phyloP scores from a whole-genome alignment of 1,284 basidiomycete species.

The Pseudomicrostroma phylloplanum region DNA sequence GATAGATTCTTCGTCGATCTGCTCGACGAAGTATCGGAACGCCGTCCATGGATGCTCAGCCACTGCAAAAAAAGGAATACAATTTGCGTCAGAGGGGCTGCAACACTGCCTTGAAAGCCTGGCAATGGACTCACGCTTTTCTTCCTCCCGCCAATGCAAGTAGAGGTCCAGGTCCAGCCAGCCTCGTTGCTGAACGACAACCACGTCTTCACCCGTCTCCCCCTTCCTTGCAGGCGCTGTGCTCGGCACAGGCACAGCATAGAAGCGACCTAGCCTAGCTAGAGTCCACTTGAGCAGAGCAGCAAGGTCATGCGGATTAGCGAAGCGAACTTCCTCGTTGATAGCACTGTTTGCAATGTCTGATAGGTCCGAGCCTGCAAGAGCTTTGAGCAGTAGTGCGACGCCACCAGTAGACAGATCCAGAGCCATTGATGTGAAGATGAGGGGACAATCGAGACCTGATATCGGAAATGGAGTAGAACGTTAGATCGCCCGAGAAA shows the following conservation, averaged over 20 bases:
- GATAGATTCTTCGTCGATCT: conserved; percentile 25
- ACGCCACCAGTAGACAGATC: conserved; percentile 37
- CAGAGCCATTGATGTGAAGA: conserved; percentile 48
- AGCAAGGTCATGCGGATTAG: conserved; percentile 43
- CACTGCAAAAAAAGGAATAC: neutral
- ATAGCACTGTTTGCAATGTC: neutral
- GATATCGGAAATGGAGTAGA: neutral
- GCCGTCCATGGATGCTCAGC: conserved; percentile 22
- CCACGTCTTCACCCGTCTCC: conserved; percentile 34
- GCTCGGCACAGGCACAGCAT: conserved; percentile 30
- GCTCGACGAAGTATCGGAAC: conserved; percentile 18
- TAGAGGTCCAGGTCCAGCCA: conserved; percentile 43
- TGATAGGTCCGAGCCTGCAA: conserved; percentile 9
- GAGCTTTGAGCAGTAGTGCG: conserved; percentile 31
- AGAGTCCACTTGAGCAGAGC: conserved; percentile 49
- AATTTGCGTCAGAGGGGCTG: neutral
- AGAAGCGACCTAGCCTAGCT: conserved; percentile 40
- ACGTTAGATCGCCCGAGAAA: neutral
- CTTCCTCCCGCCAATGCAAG: conserved; percentile 39
- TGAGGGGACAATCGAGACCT: conserved; percentile 42
- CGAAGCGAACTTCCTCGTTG: conserved; percentile 19
- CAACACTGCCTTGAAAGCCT: too few species aligned
- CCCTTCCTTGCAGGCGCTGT: conserved; percentile 21
- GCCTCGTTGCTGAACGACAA: conserved; percentile 45
- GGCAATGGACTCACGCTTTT: conserved; percentile 21